phyloP scores from a whole-genome alignment of 2,329 filamentous ascomycete species.

The Cladophialophora immunda region DNA sequence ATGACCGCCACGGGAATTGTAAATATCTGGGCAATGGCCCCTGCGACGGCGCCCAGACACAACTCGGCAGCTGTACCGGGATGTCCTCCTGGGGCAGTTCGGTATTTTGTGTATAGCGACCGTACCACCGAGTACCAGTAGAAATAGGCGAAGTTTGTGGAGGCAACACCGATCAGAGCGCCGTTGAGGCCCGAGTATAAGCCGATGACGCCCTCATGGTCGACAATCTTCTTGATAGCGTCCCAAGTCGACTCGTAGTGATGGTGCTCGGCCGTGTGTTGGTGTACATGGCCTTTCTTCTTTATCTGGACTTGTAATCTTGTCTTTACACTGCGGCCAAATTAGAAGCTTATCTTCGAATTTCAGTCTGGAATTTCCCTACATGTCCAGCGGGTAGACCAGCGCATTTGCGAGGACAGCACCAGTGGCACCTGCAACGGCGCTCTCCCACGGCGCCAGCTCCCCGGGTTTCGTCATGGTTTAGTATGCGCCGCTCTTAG shows the following conservation, averaged over 20 bases:
- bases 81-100: constrained; percentile 51
- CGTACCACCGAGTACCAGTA: constrained; percentile 97
- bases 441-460: constrained; percentile 91
- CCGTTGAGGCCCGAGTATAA: constrained; percentile 91
- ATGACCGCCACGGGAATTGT: constrained; percentile 96
- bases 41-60: constrained; percentile 83
- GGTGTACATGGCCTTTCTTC: constrained; percentile 57
- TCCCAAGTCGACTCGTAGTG: constrained; percentile 91
- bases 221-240: constrained; percentile 83
- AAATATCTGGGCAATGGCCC: constrained; percentile 91
- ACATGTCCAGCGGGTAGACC: constrained; percentile 98
- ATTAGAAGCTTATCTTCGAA: constrained; percentile 20
- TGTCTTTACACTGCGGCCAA: constrained; percentile 82
- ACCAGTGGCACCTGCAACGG: constrained; percentile 89
- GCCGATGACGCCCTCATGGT: constrained; percentile 79
- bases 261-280: constrained; percentile 61
- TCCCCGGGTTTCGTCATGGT: constrained; percentile 69
- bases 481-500: constrained; percentile 4
- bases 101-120: constrained; percentile 73
- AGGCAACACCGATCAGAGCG: constrained; percentile 88
- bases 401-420: constrained; percentile 94
- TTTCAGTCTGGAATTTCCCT: constrained; percentile 49
- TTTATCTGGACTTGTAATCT: constrained; percentile 94
- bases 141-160: constrained; percentile 99
- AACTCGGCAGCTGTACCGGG: constrained; percentile 86